Base-by-base conservation (phyloP, 805 yeast genomes). In the Metschnikowia anglica region DNA sequence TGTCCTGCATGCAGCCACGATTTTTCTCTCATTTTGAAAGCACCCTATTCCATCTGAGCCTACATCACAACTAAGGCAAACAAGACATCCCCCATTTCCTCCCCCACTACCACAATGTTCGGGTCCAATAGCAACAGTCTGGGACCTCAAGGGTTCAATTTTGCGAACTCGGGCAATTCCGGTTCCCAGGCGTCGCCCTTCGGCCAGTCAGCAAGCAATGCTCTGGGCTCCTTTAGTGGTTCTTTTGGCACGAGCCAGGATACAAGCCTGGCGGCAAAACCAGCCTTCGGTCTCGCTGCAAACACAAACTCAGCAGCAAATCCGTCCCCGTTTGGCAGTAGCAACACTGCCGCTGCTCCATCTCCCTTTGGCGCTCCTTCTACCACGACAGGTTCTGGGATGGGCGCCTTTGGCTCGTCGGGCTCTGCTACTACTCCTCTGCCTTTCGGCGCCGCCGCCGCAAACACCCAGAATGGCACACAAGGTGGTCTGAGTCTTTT, bases 71-170 rank as follows among this genome's bases (percentile, higher is more conserved):
- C 23, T 11, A 34, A 16, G 18, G 37, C 10, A 23, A 23, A 34
- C 21, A 23, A 36, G 20, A 27, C 25, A 36, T 2, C n/a, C 5
- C 34, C 23, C 13, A 31, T 17, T 31, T 31, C n/a, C 15, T 13
- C 34, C 11, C 5, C 34, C 24, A 16, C 34, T 11, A n/a, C 20
- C 6, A 18, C 26, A 25, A 26, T 46, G 51, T 46, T 47, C 25
- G 48, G 46, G 32, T 20, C 46, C 13, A 33, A 20, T 29, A 48
- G 34, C 37, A 25, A 41, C 28, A 33, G 32, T 9, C 28, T 26
- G 37, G 41, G 41, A 17, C 17, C 38, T 5, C 34, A 12, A 26
- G 46, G 46, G 21, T 42, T 42, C 18, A 16, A 27, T 10, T 34
- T 33, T 24, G 41, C 34, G 2, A 31, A 20, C 35, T 11, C 38